Percentiles rank a stretch among this genome's conserved stretches.
phyloP scores from a whole-genome alignment of 176 grass and related monocot species.

The Secale cereale region DNA sequence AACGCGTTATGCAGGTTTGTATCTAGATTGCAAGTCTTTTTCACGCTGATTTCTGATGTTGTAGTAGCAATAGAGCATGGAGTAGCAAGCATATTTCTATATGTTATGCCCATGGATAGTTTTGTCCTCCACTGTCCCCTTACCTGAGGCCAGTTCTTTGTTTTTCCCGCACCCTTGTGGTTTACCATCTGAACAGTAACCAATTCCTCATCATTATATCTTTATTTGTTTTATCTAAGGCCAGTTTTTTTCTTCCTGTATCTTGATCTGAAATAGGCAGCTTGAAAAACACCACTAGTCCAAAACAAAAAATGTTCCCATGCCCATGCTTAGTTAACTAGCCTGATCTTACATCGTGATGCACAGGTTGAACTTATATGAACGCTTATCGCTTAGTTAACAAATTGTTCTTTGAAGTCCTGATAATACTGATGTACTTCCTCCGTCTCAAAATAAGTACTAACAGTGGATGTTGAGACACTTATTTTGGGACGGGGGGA shows the following conservation, averaged over 20 bases:
- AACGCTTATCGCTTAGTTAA: not conserved
- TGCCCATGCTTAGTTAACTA: not conserved
- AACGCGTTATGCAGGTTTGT: conserved; percentile 98
- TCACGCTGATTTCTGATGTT: not conserved
- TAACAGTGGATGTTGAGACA: too few species aligned
- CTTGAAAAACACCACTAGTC: not conserved
- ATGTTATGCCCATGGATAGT: conserved; percentile 9
- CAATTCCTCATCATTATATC: not conserved
- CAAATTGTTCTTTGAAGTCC: not conserved
- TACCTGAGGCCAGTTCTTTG: not conserved
- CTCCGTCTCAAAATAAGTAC: too few species aligned
- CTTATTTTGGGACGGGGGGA: too few species aligned
- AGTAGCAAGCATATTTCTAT: not conserved
- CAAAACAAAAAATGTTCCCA: not conserved
- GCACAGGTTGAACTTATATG: conserved; percentile 2
- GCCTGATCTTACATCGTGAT: not conserved
- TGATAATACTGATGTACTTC: not conserved
- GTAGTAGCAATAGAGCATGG: not conserved
- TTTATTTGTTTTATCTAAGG: not conserved
- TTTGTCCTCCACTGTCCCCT: not conserved
- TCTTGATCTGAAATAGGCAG: conserved; percentile 4
- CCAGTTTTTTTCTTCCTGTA: not conserved
- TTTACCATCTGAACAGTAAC: conserved; percentile 13
- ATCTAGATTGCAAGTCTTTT: not conserved
- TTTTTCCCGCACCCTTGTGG: not conserved